Base-by-base conservation (phyloP, 805 yeast genomes). In the Wickerhamomyces rabaulensis region DNA sequence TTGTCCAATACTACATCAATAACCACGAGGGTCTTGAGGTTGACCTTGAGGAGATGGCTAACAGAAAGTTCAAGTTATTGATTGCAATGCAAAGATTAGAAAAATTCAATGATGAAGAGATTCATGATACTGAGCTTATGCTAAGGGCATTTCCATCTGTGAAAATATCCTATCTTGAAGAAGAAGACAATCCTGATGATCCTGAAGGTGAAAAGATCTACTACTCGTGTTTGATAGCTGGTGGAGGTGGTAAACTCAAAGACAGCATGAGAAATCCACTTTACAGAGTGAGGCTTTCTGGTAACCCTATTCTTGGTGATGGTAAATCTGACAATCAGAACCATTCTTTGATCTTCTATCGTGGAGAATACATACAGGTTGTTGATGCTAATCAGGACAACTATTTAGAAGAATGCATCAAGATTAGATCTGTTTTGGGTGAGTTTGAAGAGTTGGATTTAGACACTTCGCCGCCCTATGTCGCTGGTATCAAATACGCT, bases 321-420 rank as follows among this genome's bases (percentile, higher is more conserved):
- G 98, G 98, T 31, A 92, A 92, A 63, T 84, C 97, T 15, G 98
- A 92, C 63, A 92, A 92, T 63, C 98, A 92, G 67, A 92, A 92
- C 61, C 87, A 87, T 62, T 80, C 95, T 2, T 63, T 92, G 36
- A 82, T 91, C 13, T 92, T 87, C 66, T 84, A 86, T 63, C 78
- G 98, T 46, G 98, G 98, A 20, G 98, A 92, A 61, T 91, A 90
- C 62, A 84, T 92, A 53, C 97, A 92, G 69, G 90, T 91, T 3
- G 82, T 92, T 49, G 98, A 92, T 73, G 96, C 98, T 1, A 92
- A 92, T 57, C 98, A 92, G 68, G 98, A 92, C 63, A 92, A 92
- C 63, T 92, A 92, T 60, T 66, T 92, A 26, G 98, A 92, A 64
- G 98, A 92, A 65, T 92, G 98, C 62, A 66, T 92, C 52, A 92